These are phyloP conservation scores for Penicillium corylophilum DNA, from an alignment of 2,329 filamentous ascomycete species.

Conservation along the genomic window DNA sequence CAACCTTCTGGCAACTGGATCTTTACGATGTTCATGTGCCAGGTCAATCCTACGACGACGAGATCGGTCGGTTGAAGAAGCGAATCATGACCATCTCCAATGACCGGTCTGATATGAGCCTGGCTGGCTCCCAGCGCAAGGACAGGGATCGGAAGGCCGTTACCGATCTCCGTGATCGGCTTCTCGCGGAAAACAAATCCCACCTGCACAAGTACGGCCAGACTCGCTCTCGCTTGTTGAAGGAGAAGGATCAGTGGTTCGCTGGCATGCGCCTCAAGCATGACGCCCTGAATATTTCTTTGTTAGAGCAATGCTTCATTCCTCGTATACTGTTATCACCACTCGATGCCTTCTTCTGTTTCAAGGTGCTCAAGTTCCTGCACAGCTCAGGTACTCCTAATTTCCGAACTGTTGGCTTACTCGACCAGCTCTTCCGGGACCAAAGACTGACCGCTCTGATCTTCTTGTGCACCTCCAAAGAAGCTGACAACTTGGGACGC, in stretches of 20 bases:
- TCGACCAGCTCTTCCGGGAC: constrained; percentile 80
- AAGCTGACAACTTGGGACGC: constrained; percentile 88
- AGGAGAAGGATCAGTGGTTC: constrained; percentile 80
- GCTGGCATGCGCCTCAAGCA: constrained; percentile 61
- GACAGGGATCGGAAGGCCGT: constrained; percentile 69
- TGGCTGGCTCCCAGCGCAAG: constrained; percentile 64
- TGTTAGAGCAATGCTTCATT: constrained; percentile 90
- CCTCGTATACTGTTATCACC: constrained; percentile 81
- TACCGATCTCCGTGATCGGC: constrained; percentile 65
- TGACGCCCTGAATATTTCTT: constrained; percentile 67
- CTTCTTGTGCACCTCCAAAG: constrained; percentile 83
- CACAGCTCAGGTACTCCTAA: constrained; percentile 81
- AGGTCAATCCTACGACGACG: constrained; percentile 72
- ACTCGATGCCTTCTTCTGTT: constrained; percentile 84
- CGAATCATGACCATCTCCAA: constrained; percentile 66
- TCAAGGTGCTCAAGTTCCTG: constrained; percentile 80
- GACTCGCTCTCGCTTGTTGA: constrained; percentile 67
- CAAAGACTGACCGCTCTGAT: constrained; percentile 79
- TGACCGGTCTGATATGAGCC: constrained; percentile 71
- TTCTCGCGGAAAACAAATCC: constrained; percentile 71
- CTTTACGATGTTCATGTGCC: constrained; percentile 78
- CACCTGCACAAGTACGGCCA: constrained; percentile 67
- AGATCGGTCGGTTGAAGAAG: constrained; percentile 67
- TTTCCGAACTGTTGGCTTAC: constrained; percentile 80
- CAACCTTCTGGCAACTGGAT: constrained; percentile 88